Evolutionary conservation across 2,329 filamentous ascomycete genomes (phyloP).

Genomic region (Pseudocercospora fuligena): DNA sequence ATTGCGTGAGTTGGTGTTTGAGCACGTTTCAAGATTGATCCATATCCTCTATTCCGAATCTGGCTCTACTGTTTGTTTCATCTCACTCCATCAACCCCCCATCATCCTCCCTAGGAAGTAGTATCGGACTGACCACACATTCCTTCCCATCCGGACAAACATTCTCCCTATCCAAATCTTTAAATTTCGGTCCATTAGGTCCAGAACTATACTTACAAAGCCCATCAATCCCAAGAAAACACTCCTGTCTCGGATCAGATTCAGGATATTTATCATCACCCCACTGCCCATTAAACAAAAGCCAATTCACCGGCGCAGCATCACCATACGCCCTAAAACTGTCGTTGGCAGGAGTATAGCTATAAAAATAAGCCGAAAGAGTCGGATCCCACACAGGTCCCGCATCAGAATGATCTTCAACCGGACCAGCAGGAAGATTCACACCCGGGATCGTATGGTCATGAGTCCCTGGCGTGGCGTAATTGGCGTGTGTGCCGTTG

Average conservation of each 20-base stretch:
- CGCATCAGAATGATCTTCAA: conserved; percentile 60
- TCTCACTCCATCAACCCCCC: not conserved
- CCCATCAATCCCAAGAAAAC: conserved; percentile 44
- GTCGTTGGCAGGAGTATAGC: conserved; percentile 49
- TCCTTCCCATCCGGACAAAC: conserved; percentile 60
- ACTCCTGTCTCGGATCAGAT: conserved; percentile 56
- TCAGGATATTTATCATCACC: conserved; percentile 64
- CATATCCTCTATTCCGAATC: too few relatives aligned
- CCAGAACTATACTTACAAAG: conserved; percentile 58
- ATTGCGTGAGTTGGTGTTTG: not conserved
- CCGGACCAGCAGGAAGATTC: conserved; percentile 58
- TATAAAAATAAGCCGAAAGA: conserved; percentile 61
- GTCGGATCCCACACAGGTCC: conserved; percentile 66
- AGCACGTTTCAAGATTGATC: not conserved
- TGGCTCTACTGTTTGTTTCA: too few relatives aligned
- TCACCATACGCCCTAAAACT: conserved; percentile 56
- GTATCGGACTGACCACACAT: conserved; percentile 42
- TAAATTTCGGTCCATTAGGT: conserved; percentile 66
- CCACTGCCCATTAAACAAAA: conserved; percentile 65
- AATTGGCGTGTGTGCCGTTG: conserved; percentile 68
- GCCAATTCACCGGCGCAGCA: conserved; percentile 56
- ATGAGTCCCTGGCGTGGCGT: conserved; percentile 63
- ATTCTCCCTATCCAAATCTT: conserved; percentile 60
- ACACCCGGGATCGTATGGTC: conserved; percentile 67
- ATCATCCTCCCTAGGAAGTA: conserved; percentile 13